Evolutionary conservation across 148 eudicot species (phyloP), one percentile per base, ranked within the genome.

Genomic region (Salicornia ramosissima): DNA sequence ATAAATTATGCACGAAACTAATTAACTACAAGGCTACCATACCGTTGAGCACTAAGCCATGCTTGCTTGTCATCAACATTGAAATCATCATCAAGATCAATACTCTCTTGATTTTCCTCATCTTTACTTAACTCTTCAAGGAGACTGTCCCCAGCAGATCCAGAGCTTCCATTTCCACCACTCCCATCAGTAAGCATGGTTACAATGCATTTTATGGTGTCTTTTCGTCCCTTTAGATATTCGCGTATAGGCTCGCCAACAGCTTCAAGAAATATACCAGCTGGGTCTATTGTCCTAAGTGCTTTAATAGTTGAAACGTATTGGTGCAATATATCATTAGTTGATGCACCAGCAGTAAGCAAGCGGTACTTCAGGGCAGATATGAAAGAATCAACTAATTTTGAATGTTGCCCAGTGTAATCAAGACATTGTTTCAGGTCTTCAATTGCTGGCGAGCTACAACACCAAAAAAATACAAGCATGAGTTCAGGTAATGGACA

Each of bases 131-230:
- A 70, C 79, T 94, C 99, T 88, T 94, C 99, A 73, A 94, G 97
- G 75, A 94, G 97, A 75, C 99, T 90, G 78, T 94, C 98, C 68
- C 97, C 97, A 64, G 85, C 73, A 71, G 80, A 75, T 67, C 91
- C 89, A 46, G 88, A 87, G 79, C 65, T 85, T 28, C 86, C 75
- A 76, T 81, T 87, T 59, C 94, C 96, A 81, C 90, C 89, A 67
- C 85, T 85, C 18, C 99, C 97, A 83, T 94, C 99, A 76, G 99
- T 94, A 73, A 94, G 91, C 99, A 94, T 94, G 65, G 96, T 94
- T 62, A 94, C 99, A 34, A 94, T 87, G 80, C 97, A 94, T 79
- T 94, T 94, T 52, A 94, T 86, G 51, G 99, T 90, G 79, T 94
- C 99, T 76, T 94, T 94, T 78, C 99, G 87, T 46, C 99, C 97